Evolutionary conservation across 176 grass and related monocot species (phyloP).

Genomic region (Musa schizocarpa): DNA sequence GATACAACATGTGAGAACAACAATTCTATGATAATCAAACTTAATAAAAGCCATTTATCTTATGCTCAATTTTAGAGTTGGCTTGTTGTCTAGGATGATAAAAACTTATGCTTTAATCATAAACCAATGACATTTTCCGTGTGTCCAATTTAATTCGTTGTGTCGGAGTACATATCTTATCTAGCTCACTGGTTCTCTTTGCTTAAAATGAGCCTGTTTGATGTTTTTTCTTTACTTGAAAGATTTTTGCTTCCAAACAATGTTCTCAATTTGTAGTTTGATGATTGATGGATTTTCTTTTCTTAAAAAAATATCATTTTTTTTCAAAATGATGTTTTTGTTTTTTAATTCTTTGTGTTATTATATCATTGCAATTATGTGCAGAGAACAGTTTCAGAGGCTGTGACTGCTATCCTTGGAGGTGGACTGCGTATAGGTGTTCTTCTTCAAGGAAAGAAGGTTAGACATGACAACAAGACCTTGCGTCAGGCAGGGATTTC

Average conservation of each 20-base stretch:
- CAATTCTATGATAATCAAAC: too few relatives aligned
- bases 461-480: conserved; percentile 77
- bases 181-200: too few relatives aligned
- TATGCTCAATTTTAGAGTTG: neutral
- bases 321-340: neutral
- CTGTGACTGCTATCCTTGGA: conserved; percentile 76
- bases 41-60: neutral
- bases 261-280: too few relatives aligned
- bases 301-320: neutral
- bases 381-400: conserved; percentile 90
- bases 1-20: too few relatives aligned
- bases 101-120: too few relatives aligned
- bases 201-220: too few relatives aligned
- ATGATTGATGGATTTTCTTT: too few relatives aligned
- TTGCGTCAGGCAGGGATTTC: conserved; percentile 63
- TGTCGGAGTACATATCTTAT: too few relatives aligned
- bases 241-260: too few relatives aligned
- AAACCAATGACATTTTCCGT: too few relatives aligned
- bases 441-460: conserved; percentile 76
- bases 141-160: too few relatives aligned
- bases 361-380: conserved; percentile 1
- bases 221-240: too few relatives aligned
- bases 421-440: conserved; percentile 63
- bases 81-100: neutral
- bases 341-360: neutral